phyloP scores from a whole-genome alignment of 73 alveolate genomes.

The Diophrys sp. region DNA sequence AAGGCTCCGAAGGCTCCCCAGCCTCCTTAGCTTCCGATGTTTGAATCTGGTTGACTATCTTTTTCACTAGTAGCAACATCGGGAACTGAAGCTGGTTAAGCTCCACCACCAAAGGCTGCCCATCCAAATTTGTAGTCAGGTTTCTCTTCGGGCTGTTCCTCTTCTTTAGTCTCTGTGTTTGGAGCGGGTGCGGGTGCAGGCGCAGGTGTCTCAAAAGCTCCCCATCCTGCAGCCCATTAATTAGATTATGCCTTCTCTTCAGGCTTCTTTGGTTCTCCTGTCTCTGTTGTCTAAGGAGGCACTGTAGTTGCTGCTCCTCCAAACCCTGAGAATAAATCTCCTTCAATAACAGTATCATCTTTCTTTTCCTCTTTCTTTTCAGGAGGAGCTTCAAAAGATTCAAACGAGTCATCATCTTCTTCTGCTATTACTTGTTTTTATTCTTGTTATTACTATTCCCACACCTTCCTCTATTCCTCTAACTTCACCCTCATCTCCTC shows the following conservation, averaged over 20 bases:
- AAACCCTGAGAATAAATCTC: no score
- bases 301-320: no score
- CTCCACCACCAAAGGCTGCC: slow-evolving; percentile 6
- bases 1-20: not conserved
- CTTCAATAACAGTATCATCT: not conserved
- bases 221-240: no score
- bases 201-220: not conserved
- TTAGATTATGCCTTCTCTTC: no score
- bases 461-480: not conserved
- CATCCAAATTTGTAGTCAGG: not conserved
- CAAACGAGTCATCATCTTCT: not conserved
- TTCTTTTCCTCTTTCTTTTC: no score
- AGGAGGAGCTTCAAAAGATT: not conserved
- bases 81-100: not conserved
- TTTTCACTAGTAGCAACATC: not conserved
- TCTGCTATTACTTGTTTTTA: not conserved
- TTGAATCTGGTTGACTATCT: no score
- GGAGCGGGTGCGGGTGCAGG: not conserved
- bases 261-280: no score
- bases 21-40: no score
- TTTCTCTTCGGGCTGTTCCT: not conserved
- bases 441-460: not conserved
- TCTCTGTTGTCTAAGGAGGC: no score
- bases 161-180: not conserved
- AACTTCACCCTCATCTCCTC: not conserved